Evolutionary conservation across 2,329 filamentous ascomycete species (phyloP), one percentile per base, ranked within the genome.

Genomic region (Epichloe brachyelytri): DNA sequence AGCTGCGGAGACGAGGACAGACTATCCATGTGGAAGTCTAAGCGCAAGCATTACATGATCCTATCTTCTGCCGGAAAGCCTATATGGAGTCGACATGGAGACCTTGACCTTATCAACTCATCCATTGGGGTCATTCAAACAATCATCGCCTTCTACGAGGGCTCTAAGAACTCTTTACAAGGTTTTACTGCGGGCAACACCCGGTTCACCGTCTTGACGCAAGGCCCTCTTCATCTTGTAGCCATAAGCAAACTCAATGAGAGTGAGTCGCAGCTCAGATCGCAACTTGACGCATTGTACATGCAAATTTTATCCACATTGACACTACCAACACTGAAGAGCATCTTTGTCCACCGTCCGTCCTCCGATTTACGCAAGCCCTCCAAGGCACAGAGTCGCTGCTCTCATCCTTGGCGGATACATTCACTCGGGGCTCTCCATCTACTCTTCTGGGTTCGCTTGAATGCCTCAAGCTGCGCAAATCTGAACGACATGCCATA

Each of bases 241-340:
- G 91, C 90, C 43, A 93, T 97, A 61, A 96, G 89, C 63, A 85
- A 84, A 55, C 78, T 98, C 11, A 82, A 85, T n/a, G 93, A 98
- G 67, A 96, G 88, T 64, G 91, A 97, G 63, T 72, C 80, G 4
- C 91, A 98, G 65, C 77, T 98, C 19, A 81, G 87, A 50, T 79
- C 82, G 19, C 93, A 98, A 65, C 79, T 98, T 2, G 89, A 96
- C 57, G 90, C 91, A 12, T 71, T 98, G 38, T 98, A 98, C 66
- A 97, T 95, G 87, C 93, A 98, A 67, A 96, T 98, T 48, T 69
- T 98, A 26, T 97, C 93, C 1, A 98, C 94, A 0, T 71, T 98
- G 53, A 98, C 93, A 0, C 75, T 98, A 8, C 91, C 93, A 0
- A 86, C 81, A 14, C 77, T 98, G 57, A 86, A 83, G 47, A 86